Evolutionary conservation across 768 basidiomycete genomes (phyloP).

Genomic region (Amanita pallidorosea): DNA sequence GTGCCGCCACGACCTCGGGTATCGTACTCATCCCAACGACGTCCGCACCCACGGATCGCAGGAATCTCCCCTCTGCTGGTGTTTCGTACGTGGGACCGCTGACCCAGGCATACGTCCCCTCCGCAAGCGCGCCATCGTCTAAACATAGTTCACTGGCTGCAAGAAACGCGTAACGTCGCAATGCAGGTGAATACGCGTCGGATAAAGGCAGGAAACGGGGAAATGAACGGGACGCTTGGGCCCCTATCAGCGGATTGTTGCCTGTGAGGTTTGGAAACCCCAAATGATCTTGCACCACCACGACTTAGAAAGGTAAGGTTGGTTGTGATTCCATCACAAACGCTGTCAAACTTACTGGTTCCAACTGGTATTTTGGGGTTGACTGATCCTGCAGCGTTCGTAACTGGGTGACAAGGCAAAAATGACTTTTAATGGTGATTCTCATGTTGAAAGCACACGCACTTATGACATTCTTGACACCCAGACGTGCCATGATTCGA

Average conservation of each 20-base stretch:
- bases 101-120: slow-evolving; percentile 88
- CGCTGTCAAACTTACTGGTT: slow-evolving; percentile 48
- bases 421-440: not conserved
- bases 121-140: slow-evolving; percentile 45
- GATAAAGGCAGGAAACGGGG: slow-evolving; percentile 79
- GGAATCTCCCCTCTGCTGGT: slow-evolving; percentile 73
- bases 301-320: slow-evolving; percentile 39
- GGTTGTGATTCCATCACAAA: not conserved
- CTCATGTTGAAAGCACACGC: not conserved
- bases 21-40: slow-evolving; percentile 95
- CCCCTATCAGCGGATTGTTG: slow-evolving; percentile 72
- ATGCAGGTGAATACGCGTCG: slow-evolving; percentile 63
- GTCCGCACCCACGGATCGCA: slow-evolving; percentile 67
- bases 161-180: slow-evolving; percentile 66
- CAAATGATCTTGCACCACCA: slow-evolving; percentile 77
- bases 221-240: slow-evolving; percentile 41
- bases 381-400: slow-evolving; percentile 81
- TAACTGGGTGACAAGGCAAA: slow-evolving; percentile 38
- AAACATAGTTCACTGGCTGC: slow-evolving; percentile 56
- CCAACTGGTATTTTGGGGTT: slow-evolving; percentile 67
- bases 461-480: slow-evolving; percentile 71
- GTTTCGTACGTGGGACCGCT: slow-evolving; percentile 87
- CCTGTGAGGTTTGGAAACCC: slow-evolving; percentile 72
- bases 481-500: slow-evolving; percentile 67
- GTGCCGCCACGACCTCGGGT: slow-evolving; percentile 76